phyloP scores from a whole-genome alignment of 495 filamentous ascomycete species.

The Podospora anserina region DNA sequence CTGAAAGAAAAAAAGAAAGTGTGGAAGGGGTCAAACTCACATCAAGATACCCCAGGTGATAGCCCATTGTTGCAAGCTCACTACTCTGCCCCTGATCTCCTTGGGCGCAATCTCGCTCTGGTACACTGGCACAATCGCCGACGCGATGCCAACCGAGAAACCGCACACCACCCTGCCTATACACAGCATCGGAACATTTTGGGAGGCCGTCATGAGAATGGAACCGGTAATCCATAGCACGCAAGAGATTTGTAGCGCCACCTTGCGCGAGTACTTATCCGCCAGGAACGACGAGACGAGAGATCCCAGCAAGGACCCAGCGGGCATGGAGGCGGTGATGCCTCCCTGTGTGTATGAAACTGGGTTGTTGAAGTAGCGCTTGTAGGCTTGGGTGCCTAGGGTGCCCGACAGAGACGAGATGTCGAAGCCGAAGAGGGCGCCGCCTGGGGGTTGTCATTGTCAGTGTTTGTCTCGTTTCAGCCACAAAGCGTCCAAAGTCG shows the following conservation, averaged over 20 bases:
- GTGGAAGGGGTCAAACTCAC: slow-evolving; percentile 3
- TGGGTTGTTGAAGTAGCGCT: slow-evolving; percentile 57
- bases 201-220: slow-evolving; percentile 58
- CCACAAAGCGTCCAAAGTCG: neutral
- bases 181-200: slow-evolving; percentile 62
- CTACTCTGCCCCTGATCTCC: slow-evolving; percentile 73
- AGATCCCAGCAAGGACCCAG: slow-evolving; percentile 71
- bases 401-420: slow-evolving; percentile 70
- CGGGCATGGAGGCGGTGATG: slow-evolving; percentile 69
- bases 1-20: slow-evolving; percentile 5
- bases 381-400: slow-evolving; percentile 59
- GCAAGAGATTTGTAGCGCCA: slow-evolving; percentile 65
- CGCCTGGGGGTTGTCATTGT: slow-evolving; percentile 40
- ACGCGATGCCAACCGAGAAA: slow-evolving; percentile 71
- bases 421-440: slow-evolving; percentile 70
- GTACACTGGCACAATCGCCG: slow-evolving; percentile 74
- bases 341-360: slow-evolving; percentile 57
- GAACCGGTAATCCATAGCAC: slow-evolving; percentile 69
- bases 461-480: neutral
- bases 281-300: slow-evolving; percentile 63
- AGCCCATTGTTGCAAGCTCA: slow-evolving; percentile 66
- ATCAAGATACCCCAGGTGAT: slow-evolving; percentile 70
- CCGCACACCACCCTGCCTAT: slow-evolving; percentile 69
- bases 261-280: slow-evolving; percentile 65
- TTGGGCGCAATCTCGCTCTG: slow-evolving; percentile 75